Percentiles rank a stretch among this genome's conserved stretches.
phyloP scores from a whole-genome alignment of 208 protist species.

The Acanthamoeba sp. region DNA sequence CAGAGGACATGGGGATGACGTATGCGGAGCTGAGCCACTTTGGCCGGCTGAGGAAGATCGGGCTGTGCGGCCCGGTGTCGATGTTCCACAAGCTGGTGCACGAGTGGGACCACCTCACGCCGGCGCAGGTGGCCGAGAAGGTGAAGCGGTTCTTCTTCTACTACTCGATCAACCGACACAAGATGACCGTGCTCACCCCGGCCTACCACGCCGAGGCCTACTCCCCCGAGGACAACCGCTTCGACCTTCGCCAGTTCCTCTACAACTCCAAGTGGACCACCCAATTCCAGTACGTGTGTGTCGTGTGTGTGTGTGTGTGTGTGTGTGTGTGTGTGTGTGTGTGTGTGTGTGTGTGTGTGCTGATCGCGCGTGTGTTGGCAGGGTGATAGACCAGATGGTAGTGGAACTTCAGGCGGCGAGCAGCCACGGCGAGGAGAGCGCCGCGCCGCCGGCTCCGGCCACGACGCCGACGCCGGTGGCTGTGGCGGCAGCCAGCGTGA shows the following conservation, averaged over 20 bases:
- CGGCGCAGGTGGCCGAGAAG: conserved; percentile 85
- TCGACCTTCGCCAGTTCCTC: conserved; percentile 84
- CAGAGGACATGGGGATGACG: conserved; percentile 93
- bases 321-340: background rate
- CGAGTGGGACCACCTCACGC: conserved; percentile 76
- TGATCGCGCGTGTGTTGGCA: background rate
- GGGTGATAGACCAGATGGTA: conserved; percentile 26
- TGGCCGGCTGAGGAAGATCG: conserved; percentile 88
- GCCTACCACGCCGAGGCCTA: conserved; percentile 92
- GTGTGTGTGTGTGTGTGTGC: background rate
- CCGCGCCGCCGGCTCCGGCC: background rate
- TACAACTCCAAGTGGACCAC: conserved; percentile 76
- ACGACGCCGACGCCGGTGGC: background rate
- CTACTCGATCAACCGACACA: conserved; percentile 92
- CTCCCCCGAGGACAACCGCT: conserved; percentile 92
- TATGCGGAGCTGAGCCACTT: conserved; percentile 90
- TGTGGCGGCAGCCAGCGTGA: background rate
- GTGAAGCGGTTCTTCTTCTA: conserved; percentile 92
- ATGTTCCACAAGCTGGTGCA: conserved; percentile 84
- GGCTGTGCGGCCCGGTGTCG: conserved; percentile 85
- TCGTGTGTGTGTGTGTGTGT: too few species aligned
- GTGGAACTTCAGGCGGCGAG: background rate
- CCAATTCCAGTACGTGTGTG: background rate
- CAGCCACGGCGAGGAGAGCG: background rate
- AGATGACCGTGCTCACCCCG: conserved; percentile 92